Conservation (phyloP, 2,329 filamentous ascomycete genomes). For the Macroventuria anomochaeta region DNA sequence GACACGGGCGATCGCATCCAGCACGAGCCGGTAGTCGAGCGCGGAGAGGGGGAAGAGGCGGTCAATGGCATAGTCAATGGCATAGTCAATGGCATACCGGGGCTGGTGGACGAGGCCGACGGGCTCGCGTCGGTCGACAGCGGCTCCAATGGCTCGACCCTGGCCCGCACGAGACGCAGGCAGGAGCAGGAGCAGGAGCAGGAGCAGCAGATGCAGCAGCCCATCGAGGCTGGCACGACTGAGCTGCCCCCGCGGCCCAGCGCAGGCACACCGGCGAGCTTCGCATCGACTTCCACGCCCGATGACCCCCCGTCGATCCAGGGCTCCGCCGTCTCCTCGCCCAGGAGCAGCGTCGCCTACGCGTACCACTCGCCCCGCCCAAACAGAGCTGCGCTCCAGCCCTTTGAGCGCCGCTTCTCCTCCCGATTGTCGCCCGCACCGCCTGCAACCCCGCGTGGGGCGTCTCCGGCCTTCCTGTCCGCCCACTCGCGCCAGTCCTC, state of each 20-base stretch:
- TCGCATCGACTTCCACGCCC: constrained; percentile 74
- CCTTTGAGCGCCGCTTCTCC: constrained; percentile 94
- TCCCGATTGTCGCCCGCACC: constrained; percentile 76
- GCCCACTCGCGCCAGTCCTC: constrained; percentile 83
- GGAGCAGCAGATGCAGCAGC: too few species aligned
- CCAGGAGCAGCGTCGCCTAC: constrained; percentile 76
- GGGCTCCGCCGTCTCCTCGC: constrained; percentile 64
- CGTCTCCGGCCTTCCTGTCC: constrained; percentile 78
- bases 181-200: constrained; percentile 25
- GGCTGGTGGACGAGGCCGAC: constrained; percentile 28
- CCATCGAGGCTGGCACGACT: background rate
- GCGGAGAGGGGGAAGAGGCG: constrained; percentile 33
- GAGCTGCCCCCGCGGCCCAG: constrained; percentile 23
- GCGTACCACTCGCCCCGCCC: constrained; percentile 72
- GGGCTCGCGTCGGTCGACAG: constrained; percentile 33
- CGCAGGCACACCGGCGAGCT: constrained; percentile 61
- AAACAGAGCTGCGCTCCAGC: constrained; percentile 82
- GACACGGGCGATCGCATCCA: constrained; percentile 59
- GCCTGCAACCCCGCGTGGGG: constrained; percentile 66
- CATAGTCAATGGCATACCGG: constrained; percentile 16
- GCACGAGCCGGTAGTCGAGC: constrained; percentile 60
- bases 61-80: constrained; percentile 13
- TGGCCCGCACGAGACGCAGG: constrained; percentile 38
- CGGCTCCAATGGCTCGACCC: constrained; percentile 39
- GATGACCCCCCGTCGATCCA: constrained; percentile 85